Base-by-base conservation (phyloP, 306 rosid genomes). In the Abrus pulchellus region DNA sequence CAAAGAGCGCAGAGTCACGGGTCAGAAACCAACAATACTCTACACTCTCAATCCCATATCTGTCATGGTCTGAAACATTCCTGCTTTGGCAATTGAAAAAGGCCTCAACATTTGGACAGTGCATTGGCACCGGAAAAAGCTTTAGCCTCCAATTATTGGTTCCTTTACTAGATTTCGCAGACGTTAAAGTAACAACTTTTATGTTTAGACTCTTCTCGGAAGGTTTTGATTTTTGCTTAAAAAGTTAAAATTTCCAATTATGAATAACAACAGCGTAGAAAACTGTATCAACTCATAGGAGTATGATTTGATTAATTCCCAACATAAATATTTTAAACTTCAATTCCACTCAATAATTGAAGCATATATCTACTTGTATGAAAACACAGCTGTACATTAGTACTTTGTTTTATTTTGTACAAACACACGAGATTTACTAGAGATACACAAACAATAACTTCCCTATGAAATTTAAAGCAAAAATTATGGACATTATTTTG, bases 1-100 rank as follows among this genome's bases (percentile, higher is more conserved):
- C 47, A 76, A 32, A 83, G 34, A 72, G 76, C 4, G 33, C 29
- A 33, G 74, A 79, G 75, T 87, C 90, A 89, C 84, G 90, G 88
- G 86, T 75, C 75, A 41, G 66, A 53, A 30, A 54, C 59, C 69
- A 73, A 68, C 59, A 69, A 52, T 55, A 53, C 13, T 50, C 44
- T 11, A 14, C 63, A 79, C 76, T 47, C 87, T 81, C 71, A 77
- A 52, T 74, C 68, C 76, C 20, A 77, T 69, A 77, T 63, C 78
- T 50, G 47, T 7, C 62, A 69, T 52, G 65, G 48, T 74, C 61
- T 20, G 66, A 29, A 33, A 77, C 3, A 30, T 75, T 70, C 38
- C 30, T 74, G 65, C 75, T 74, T 82, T 74, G 28, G 29, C 74
- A 45, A 60, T 53, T 64, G 68, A 32, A 77, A 65, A 79, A 75